phyloP scores from a whole-genome alignment of 1,139 yeast genomes.

The Petasospora fabianii region DNA sequence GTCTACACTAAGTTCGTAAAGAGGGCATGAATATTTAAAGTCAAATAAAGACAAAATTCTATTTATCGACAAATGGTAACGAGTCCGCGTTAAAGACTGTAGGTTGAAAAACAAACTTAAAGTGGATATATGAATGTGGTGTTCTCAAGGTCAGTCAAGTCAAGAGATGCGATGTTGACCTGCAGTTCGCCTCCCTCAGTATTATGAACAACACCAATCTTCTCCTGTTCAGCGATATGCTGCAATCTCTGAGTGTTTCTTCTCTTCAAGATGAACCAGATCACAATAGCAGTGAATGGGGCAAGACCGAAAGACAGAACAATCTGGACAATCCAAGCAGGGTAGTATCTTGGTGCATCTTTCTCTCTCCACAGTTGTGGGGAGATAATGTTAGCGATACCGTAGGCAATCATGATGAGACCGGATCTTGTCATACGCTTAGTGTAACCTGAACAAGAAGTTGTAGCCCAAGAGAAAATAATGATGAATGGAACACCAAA shows the following conservation, averaged over 20 bases:
- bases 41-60: too few relatives aligned
- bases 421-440: conserved; percentile 40
- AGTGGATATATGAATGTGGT: conserved; percentile 43
- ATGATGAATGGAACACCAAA: conserved; percentile 42
- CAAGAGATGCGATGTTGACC: conserved; percentile 42
- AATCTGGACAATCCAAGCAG: conserved; percentile 55
- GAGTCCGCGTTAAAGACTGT: too few relatives aligned
- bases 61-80: too few relatives aligned
- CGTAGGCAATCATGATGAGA: conserved; percentile 37
- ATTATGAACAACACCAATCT: conserved; percentile 22
- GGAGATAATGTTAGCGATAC: conserved; percentile 41
- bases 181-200: conserved; percentile 20
- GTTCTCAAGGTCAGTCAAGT: conserved; percentile 47
- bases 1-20: too few relatives aligned
- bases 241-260: conserved; percentile 37
- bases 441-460: conserved; percentile 39
- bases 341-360: conserved; percentile 40
- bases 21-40: too few relatives aligned
- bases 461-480: conserved; percentile 37
- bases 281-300: conserved; percentile 36
- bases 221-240: conserved; percentile 11
- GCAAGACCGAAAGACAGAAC: conserved; percentile 43
- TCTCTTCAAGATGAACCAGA: conserved; percentile 36
- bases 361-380: conserved; percentile 42
- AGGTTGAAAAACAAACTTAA: too few relatives aligned